Conservation (phyloP, 177 flowering plant species). For the Vitis hybrid region DNA sequence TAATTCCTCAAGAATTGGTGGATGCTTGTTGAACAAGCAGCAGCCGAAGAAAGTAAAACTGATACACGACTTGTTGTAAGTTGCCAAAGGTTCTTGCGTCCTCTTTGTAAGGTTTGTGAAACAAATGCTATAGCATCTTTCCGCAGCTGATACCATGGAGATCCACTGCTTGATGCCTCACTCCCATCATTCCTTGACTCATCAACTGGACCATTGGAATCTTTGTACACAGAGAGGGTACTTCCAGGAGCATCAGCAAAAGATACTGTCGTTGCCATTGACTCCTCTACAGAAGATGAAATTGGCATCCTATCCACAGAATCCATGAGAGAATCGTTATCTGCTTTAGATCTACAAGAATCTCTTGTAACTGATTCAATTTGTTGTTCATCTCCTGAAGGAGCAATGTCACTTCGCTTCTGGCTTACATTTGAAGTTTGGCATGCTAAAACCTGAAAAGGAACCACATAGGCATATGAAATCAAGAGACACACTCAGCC, state of each 20-base stretch:
- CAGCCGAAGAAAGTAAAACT: constrained; percentile 80
- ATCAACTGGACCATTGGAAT: constrained; percentile 23
- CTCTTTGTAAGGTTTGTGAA: constrained; percentile 80
- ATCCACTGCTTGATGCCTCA: constrained; percentile 70
- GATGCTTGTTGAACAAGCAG: constrained; percentile 78
- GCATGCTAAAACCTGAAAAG: constrained; percentile 42
- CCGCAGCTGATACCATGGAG: constrained; percentile 88
- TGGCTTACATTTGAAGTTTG: constrained; percentile 21
- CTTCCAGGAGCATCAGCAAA: constrained; percentile 21
- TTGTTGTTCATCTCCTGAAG: constrained; percentile 28
- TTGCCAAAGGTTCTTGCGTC: constrained; percentile 94
- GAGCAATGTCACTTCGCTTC: constrained; percentile 23
- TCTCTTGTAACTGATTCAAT: constrained; percentile 24
- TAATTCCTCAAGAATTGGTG: constrained; percentile 88
- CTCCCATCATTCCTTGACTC: constrained; percentile 44
- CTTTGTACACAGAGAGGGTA: constrained; percentile 14
- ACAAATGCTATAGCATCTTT: constrained; percentile 77
- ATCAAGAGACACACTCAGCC: neutral
- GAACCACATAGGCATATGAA: neutral
- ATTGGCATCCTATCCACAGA: constrained; percentile 18
- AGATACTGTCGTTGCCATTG: constrained; percentile 21
- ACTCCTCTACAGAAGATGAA: constrained; percentile 26
- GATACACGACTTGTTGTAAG: constrained; percentile 88
- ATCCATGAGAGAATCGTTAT: constrained; percentile 31
- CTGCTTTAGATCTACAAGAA: constrained; percentile 16